Evolutionary conservation across 2,329 filamentous ascomycete genomes (phyloP).

Genomic region (Dactylellina cionopaga): DNA sequence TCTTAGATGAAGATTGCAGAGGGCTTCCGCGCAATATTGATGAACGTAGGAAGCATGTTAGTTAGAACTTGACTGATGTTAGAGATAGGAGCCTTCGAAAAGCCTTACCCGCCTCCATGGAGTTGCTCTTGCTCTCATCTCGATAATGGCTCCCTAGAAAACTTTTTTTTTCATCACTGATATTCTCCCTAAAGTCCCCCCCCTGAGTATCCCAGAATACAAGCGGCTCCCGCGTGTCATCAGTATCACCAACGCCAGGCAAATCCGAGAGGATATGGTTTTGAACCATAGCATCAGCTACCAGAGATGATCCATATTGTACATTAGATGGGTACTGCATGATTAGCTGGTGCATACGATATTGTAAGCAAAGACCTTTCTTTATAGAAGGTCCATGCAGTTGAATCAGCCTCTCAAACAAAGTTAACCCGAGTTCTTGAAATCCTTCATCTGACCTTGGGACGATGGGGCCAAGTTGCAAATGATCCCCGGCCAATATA

Average conservation of each 20-base stretch:
- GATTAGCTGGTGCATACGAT: conserved; percentile 96
- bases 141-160: neutral
- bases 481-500: conserved; percentile 90
- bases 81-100: neutral
- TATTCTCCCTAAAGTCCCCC: conserved; percentile 82
- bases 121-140: conserved; percentile 85
- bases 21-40: conserved; percentile 4
- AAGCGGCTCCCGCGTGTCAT: conserved; percentile 86
- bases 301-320: conserved; percentile 82
- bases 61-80: no score
- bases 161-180: conserved; percentile 63
- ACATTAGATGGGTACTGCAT: conserved; percentile 93
- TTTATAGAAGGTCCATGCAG: conserved; percentile 87
- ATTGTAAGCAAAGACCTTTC: conserved; percentile 94
- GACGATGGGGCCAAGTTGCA: conserved; percentile 93
- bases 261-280: conserved; percentile 78
- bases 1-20: conserved; percentile 71
- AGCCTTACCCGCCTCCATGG: conserved; percentile 78
- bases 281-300: conserved; percentile 83
- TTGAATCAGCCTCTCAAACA: conserved; percentile 87
- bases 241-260: conserved; percentile 76
- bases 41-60: neutral
- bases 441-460: conserved; percentile 70
- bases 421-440: conserved; percentile 79
- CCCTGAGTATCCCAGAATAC: conserved; percentile 97